Percentiles rank a stretch among this genome's conserved stretches.
Evolutionary conservation across 2,329 filamentous ascomycete genomes (phyloP).

Genomic region (Aspergillus sp.): DNA sequence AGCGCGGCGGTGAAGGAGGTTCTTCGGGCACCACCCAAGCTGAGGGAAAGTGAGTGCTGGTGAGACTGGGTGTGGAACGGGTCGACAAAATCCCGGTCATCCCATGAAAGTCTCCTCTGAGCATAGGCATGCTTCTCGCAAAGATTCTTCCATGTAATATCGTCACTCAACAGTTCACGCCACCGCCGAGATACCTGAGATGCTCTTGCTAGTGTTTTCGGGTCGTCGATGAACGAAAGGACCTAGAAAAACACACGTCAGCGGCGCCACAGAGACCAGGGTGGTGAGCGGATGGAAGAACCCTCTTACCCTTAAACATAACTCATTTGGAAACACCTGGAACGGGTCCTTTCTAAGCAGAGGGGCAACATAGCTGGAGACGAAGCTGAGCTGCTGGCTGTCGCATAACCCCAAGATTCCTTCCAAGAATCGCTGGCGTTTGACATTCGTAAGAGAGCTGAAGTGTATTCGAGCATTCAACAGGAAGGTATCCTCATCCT

Average conservation of each 20-base stretch:
- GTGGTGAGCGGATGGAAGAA: neutral
- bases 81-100: slow-evolving; percentile 35
- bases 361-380: slow-evolving; percentile 92
- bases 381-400: slow-evolving; percentile 90
- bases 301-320: slow-evolving; percentile 74
- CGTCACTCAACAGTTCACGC: slow-evolving; percentile 89
- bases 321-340: slow-evolving; percentile 82
- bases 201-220: slow-evolving; percentile 85
- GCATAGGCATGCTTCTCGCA: slow-evolving; percentile 97
- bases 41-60: slow-evolving; percentile 17
- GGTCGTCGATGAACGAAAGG: slow-evolving; percentile 94
- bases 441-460: slow-evolving; percentile 68
- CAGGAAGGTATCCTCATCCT: slow-evolving; percentile 78
- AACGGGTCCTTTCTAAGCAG: slow-evolving; percentile 96
- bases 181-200: slow-evolving; percentile 95
- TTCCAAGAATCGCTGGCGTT: slow-evolving; percentile 77
- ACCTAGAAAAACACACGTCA: slow-evolving; percentile 55
- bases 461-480: slow-evolving; percentile 78
- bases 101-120: slow-evolving; percentile 61
- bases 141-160: slow-evolving; percentile 97
- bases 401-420: slow-evolving; percentile 92
- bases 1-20: slow-evolving; percentile 24
- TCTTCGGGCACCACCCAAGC: slow-evolving; percentile 21
- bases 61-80: slow-evolving; percentile 30
- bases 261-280: neutral